These are phyloP conservation scores for Physcomitrellopsis africana DNA, from an alignment of 225 moss, liverwort and hornwort species.

Conservation along the genomic window DNA sequence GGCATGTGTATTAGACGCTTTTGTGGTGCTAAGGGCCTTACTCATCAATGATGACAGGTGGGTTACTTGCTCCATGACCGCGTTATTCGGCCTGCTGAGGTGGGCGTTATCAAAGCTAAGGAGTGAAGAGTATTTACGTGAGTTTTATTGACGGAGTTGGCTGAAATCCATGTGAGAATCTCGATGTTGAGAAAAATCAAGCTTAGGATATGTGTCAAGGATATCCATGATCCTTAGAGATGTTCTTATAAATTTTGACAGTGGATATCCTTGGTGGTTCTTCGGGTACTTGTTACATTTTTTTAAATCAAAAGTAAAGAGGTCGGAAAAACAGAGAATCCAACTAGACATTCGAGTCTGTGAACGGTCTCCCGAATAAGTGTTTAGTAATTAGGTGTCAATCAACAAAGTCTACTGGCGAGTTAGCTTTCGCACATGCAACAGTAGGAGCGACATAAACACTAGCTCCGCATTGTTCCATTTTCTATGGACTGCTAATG, in stretches of 20 bases:
- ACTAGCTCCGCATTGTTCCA: background rate
- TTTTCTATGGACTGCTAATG: background rate
- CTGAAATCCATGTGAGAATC: constrained; percentile 8
- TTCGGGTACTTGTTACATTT: constrained; percentile 1
- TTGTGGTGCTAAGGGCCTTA: constrained; percentile 8
- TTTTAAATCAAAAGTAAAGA: constrained; percentile 7
- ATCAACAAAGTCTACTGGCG: constrained; percentile 7
- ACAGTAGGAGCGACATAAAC: background rate
- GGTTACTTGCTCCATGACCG: constrained; percentile 70
- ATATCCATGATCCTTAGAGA: background rate
- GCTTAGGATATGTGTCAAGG: constrained; percentile 12
- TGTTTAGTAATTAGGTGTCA: constrained; percentile 7
- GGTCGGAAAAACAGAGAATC: constrained; percentile 10
- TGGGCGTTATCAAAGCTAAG: constrained; percentile 59
- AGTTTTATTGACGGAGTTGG: constrained; percentile 27
- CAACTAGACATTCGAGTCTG: constrained; percentile 5
- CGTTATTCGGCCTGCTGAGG: constrained; percentile 68
- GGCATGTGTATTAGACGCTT: constrained; percentile 9
- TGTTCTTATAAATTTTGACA: background rate
- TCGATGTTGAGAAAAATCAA: background rate
- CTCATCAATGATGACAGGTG: constrained; percentile 45
- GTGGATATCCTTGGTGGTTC: background rate
- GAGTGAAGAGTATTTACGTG: constrained; percentile 25
- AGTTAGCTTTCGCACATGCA: constrained; percentile 9
- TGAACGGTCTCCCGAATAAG: background rate